Conservation (phyloP, 495 filamentous ascomycete species). For the Monascus purpureus region DNA sequence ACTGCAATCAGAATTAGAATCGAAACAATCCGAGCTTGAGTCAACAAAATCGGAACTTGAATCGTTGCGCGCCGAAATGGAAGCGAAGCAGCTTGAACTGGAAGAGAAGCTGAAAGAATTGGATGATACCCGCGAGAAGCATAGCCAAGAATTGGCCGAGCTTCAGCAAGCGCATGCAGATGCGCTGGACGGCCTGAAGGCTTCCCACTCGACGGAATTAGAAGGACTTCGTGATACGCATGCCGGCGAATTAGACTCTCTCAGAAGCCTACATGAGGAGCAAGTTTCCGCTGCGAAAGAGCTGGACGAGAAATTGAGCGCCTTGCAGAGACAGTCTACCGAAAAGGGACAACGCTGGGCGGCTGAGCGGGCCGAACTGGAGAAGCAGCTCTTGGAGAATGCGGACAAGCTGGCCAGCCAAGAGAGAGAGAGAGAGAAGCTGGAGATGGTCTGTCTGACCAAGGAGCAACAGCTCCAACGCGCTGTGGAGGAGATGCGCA, state of each 20-base stretch:
- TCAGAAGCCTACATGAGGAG: slow-evolving; percentile 11
- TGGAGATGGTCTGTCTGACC: slow-evolving; percentile 30
- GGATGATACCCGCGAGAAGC: too few species aligned
- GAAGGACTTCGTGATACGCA: slow-evolving; percentile 12
- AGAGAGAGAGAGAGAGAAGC: slow-evolving; percentile 34
- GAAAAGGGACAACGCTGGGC: slow-evolving; percentile 26
- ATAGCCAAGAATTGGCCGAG: too few species aligned
- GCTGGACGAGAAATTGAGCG: slow-evolving; percentile 23
- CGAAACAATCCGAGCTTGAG: slow-evolving; percentile 18
- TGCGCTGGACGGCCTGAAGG: slow-evolving; percentile 17
- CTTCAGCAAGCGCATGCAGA: slow-evolving; percentile 15
- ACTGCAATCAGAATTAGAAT: slow-evolving; percentile 22
- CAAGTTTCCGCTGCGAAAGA: slow-evolving; percentile 17
- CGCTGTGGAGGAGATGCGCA: slow-evolving; percentile 34
- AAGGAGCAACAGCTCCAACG: slow-evolving; percentile 38
- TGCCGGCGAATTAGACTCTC: slow-evolving; percentile 14
- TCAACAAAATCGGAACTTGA: slow-evolving; percentile 17
- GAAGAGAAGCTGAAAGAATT: slow-evolving; percentile 3
- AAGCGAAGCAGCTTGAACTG: slow-evolving; percentile 8
- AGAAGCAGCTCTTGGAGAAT: slow-evolving; percentile 26
- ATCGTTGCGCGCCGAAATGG: slow-evolving; percentile 16
- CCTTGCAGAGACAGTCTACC: slow-evolving; percentile 18
- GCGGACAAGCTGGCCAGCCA: slow-evolving; percentile 18
- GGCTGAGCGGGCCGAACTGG: slow-evolving; percentile 17
- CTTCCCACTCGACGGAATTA: slow-evolving; percentile 8